Evolutionary conservation across 345 rosid species (phyloP), one percentile per base, ranked within the genome.

Genomic region (Trapa bicornis): DNA sequence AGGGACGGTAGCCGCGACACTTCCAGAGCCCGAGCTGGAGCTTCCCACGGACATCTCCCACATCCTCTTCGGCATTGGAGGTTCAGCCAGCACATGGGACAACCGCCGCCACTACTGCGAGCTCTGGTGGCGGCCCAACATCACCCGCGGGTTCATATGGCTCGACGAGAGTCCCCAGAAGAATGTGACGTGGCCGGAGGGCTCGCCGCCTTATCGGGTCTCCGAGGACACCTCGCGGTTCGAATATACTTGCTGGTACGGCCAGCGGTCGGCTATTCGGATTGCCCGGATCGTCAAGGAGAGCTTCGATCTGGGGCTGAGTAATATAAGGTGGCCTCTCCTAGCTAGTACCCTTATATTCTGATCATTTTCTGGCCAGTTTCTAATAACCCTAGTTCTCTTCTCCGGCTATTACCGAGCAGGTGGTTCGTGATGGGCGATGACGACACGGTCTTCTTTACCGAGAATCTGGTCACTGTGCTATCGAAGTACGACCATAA

Each of bases 341-440:
- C 33, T 10, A 54, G 3, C 43, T 8, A 41, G 43, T 41, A 3
- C 53, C 16, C 53, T 47, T 1, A 47, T 22, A 47, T 47, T 41
- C 43, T 41, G 6, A 3, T 41, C 43, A 41, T 47, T 47, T 11
- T 47, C 14, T 15, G 4, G 3, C 4, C 0, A 50, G 14, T 50
- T 50, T 4, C n/a, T 15, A 7, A 50, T 50, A 4, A 11, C 14
- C 16, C 60, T 22, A 22, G 60, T 22, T 54, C 60, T n/a, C 43
- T 41, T 54, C 60, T n/a, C 43, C 7, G 43, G 6, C 43, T 54
- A 2, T 5, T 22, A 2, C 1, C 22, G 35, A 6, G 32, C 60
- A 54, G 60, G 75, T 93, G 97, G 98, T 88, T 88, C 69, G 96
- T 90, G 4, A 76, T 93, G 91, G 98, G 97, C 33, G 98, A 93